Conservation (phyloP, 2,329 filamentous ascomycete genomes). For the Arachnomyces sp. region DNA sequence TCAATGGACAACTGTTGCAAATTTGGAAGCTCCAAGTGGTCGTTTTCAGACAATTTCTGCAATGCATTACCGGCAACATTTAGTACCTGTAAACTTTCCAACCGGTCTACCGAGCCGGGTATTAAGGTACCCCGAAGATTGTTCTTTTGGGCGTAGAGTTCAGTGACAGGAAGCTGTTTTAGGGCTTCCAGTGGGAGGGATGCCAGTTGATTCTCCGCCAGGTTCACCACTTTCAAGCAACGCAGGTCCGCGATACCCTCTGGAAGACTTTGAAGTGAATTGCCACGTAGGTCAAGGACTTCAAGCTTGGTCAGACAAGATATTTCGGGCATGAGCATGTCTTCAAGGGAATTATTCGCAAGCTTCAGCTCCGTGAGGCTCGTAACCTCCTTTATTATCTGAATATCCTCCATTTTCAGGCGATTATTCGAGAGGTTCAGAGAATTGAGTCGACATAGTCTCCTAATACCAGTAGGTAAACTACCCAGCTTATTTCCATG, state of each 20-base stretch:
- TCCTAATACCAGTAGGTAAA: slow-evolving; percentile 66
- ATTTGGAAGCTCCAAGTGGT: slow-evolving; percentile 56
- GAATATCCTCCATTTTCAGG: slow-evolving; percentile 62
- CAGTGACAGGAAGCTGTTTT: slow-evolving; percentile 58
- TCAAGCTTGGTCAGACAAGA: slow-evolving; percentile 62
- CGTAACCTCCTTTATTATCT: slow-evolving; percentile 63
- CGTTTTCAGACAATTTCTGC: slow-evolving; percentile 40
- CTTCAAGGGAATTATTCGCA: slow-evolving; percentile 65
- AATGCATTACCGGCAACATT: slow-evolving; percentile 73
- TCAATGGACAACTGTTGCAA: slow-evolving; percentile 69
- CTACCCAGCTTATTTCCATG: slow-evolving; percentile 71
- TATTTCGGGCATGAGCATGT: slow-evolving; percentile 57
- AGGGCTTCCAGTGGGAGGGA: slow-evolving; percentile 63
- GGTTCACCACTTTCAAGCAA: slow-evolving; percentile 65
- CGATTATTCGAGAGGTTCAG: slow-evolving; percentile 82
- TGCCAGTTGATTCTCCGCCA: slow-evolving; percentile 69
- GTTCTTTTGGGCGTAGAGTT: slow-evolving; percentile 70
- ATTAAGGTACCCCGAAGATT: slow-evolving; percentile 66
- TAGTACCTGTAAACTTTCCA: slow-evolving; percentile 62
- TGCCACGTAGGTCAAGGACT: slow-evolving; percentile 70
- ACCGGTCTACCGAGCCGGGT: slow-evolving; percentile 47
- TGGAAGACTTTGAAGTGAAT: slow-evolving; percentile 66
- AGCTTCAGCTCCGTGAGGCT: slow-evolving; percentile 72
- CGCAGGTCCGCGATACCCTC: slow-evolving; percentile 57
- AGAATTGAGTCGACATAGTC: slow-evolving; percentile 64